phyloP scores from a whole-genome alignment of 257 asterid species.

The Fraxinus excelsior region DNA sequence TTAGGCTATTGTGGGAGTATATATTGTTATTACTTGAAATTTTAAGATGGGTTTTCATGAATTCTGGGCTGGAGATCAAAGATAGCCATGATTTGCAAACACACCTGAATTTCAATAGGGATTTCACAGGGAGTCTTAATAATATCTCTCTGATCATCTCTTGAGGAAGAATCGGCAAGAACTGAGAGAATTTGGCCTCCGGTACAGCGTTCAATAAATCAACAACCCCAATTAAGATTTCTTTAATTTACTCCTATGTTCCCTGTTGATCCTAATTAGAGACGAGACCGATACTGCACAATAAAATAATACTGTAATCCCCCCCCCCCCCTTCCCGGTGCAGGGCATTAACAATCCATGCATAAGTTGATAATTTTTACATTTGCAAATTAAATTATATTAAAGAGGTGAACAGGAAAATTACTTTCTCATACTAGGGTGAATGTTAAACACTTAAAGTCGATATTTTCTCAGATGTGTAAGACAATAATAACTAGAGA shows the following conservation, averaged over 20 bases:
- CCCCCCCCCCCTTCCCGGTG: not conserved
- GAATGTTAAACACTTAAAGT: not conserved
- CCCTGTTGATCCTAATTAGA: not conserved
- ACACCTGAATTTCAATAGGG: conserved; percentile 2
- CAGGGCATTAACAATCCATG: not conserved
- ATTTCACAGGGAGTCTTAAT: not conserved
- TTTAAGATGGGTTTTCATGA: not conserved
- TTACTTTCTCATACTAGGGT: not conserved
- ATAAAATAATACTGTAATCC: not conserved
- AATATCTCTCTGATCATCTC: not conserved
- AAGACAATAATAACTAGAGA: conserved; percentile 9
- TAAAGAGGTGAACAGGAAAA: not conserved
- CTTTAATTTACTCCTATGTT: not conserved
- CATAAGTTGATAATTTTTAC: not conserved
- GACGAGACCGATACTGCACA: not conserved
- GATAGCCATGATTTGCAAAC: not conserved
- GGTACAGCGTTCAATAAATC: not conserved
- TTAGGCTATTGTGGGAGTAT: not conserved
- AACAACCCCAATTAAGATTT: not conserved
- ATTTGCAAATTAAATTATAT: not conserved
- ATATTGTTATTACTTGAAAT: not conserved
- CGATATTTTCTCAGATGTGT: not conserved
- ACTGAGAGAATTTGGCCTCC: too few species aligned
- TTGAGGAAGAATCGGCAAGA: not conserved
- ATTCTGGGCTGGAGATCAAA: not conserved